Base-by-base conservation (phyloP, 2,329 filamentous ascomycete species). In the Fusarium floridanum region DNA sequence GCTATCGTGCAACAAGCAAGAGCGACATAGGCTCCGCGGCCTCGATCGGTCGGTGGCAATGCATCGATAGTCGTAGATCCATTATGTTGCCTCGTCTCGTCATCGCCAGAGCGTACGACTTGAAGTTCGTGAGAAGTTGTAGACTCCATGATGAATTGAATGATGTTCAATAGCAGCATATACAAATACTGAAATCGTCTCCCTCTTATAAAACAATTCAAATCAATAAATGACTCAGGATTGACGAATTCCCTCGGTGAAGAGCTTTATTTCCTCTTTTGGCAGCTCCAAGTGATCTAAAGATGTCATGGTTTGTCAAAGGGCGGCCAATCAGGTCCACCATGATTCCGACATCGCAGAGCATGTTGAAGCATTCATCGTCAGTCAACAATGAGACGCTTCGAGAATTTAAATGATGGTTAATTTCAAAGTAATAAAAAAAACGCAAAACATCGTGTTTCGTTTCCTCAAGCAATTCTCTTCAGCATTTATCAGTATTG, bases 1-100 rank as follows among this genome's bases (percentile, higher is more conserved):
- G 80, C 80, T 32, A 79, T 66, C 2, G 79, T 81, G 27, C 80
- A 82, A 14, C 80, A 82, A 36, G 74, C 74, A 22, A 82, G 68
- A 36, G 79, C 79, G 5, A 69, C 43, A 59, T 82, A 81, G 8
- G 80, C 80, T 16, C 72, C 77, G 8, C 73, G 76, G 5, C 80
- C 80, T 29, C 71, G 75, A 39, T 82, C 80, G 2, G 78, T 78
- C 3, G 79, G 80, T n/a, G 79, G 80, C 14, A 82, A 64, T 1
- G 68, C 72, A 20, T 72, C 34, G 6, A 73, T 74, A 2, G 74
- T 56, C 20, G 50, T 5, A 14, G 27, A 1, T 32, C 61, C 22
- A 14, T 32, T 41, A 20, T 43, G 29, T 12, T 24, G 39, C 2
- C 66, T 67, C 37, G 39, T 48, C 27, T 61, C 57, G 36, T 69